Base-by-base conservation (phyloP, 352 stramenopile genomes). In the Pythium brassicae region DNA sequence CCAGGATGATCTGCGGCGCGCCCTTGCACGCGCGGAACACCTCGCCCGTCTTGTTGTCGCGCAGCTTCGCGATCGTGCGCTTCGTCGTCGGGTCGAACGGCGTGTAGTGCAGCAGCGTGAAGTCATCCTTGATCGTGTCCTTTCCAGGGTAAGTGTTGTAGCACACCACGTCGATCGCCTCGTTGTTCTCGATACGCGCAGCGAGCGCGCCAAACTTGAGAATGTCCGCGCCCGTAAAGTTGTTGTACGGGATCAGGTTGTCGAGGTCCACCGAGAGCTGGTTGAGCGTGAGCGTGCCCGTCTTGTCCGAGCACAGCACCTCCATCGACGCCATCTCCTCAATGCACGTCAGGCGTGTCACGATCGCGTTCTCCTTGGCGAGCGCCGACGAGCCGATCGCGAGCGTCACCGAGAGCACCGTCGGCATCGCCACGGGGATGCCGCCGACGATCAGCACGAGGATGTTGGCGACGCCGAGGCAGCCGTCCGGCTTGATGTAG, bases 241-340 rank as follows among this genome's bases (percentile, higher is more conserved):
- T 71, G 59, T 87, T 86, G 79, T 86, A 83, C 29, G 77, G 73
- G 55, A 84, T 90, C 53, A 93, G 46, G 72, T 89, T 92, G 61
- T 87, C 88, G 63, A 88, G 56, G 60, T 96, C 84, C 48, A 99
- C 89, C 27, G 93, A 97, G 71, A 99, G 97, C 56, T 96, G 78
- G 72, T 99, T 99, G 65, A 98, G 78, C 22, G 94, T 98, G 5
- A 97, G 77, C 29, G 92, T 98, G 46, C 89, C 91, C 26, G 92
- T 98, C 81, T 97, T 98, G 74, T 98, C 95, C 42, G 87, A 97
- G 77, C 93, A 98, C 49, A 98, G 69, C 55, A 98, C 82, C 61
- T 89, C 78, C 89, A 98, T 98, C 42, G 67, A 78, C 22, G 90
- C 92, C 62, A 98, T 86, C 57, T 97, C 86, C 57, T 98, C 86